Evolutionary conservation across 257 asterid species (phyloP), one percentile per base, ranked within the genome.

Genomic region (Solanum megistacrolobum): DNA sequence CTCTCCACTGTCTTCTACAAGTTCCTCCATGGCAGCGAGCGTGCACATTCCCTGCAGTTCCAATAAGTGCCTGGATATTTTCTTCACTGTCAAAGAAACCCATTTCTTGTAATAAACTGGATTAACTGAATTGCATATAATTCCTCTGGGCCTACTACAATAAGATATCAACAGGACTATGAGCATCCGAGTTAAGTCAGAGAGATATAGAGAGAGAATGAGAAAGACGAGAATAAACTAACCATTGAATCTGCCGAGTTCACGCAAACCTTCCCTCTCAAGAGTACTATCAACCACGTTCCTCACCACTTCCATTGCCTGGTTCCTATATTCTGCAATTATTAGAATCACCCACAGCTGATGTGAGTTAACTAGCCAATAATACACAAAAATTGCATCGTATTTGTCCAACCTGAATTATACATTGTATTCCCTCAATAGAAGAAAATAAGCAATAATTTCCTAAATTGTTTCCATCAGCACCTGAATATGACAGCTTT

Each of bases 61-160:
- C 91, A 27, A 82, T 55, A 27, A 92, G 91, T 20, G 93, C 93
- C 29, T 29, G 29, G 29, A 29, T 29, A 29, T 29, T 29, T 89
- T 92, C 93, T 68, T 92, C 93, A 66, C 91, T 82, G 84, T 92
- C 94, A 76, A 89, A 91, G 87, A 92, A 92, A 2, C 94, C 93
- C 93, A 92, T 91, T 52, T 92, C 93, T 86, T 87, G 92, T 60
- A 92, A 52, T 18, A 0, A 52, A 88, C 66, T 90, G 94, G 12
- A 91, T 34, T 12, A 92, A 87, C 88, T 90, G 92, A 13, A 92
- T 84, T 36, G 92, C 94, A 48, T 89, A 92, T 10, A 71, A 89
- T 85, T 92, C 93, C 81, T 92, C 94, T 0, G 93, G 94, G 5
- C 92, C 92, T 73, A 89, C 93, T 92, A 46, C 89, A 92, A 82